Conservation (phyloP, 495 filamentous ascomycete genomes). For the Penicillium cinerascens region DNA sequence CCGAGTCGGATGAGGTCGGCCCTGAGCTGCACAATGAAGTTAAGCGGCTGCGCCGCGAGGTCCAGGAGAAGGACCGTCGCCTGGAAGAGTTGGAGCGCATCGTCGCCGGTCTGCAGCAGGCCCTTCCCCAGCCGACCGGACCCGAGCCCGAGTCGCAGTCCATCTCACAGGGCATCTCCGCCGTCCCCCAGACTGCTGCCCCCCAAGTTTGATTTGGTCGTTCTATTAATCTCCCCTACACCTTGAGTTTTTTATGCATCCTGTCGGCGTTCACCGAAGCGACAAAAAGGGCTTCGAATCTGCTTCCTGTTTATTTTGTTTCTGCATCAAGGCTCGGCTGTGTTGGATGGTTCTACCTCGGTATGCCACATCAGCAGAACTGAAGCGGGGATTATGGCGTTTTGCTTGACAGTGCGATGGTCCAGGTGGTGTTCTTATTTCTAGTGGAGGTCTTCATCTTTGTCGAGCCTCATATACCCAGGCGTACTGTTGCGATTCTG, state of each 20-base stretch:
- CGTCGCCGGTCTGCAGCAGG: slow-evolving; percentile 42
- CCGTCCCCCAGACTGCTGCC: slow-evolving; percentile 17
- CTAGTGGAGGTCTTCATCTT: slow-evolving; percentile 11
- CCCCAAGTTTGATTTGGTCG: slow-evolving; percentile 11
- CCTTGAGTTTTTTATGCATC: slow-evolving; percentile 14
- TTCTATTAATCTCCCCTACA: neutral
- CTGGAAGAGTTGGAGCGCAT: slow-evolving; percentile 44
- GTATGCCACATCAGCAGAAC: neutral
- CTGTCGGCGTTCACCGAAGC: slow-evolving; percentile 20
- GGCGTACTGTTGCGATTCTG: slow-evolving; percentile 15
- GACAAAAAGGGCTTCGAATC: slow-evolving; percentile 9
- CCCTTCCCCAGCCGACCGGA: slow-evolving; percentile 32
- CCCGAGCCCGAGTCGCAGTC: slow-evolving; percentile 16
- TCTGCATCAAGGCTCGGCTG: slow-evolving; percentile 18
- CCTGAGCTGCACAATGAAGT: slow-evolving; percentile 54
- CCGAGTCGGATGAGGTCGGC: slow-evolving; percentile 39
- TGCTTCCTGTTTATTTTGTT: neutral
- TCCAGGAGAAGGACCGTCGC: slow-evolving; percentile 49
- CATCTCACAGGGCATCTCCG: slow-evolving; percentile 14
- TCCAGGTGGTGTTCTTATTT: slow-evolving; percentile 23
- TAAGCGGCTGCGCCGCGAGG: slow-evolving; percentile 54
- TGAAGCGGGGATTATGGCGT: slow-evolving; percentile 15
- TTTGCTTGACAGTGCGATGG: slow-evolving; percentile 20
- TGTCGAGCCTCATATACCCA: slow-evolving; percentile 25
- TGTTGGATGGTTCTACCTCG: neutral